These are phyloP conservation scores for Cucumis cinereus DNA, from an alignment of 306 rosid species.

Conservation along the genomic window DNA sequence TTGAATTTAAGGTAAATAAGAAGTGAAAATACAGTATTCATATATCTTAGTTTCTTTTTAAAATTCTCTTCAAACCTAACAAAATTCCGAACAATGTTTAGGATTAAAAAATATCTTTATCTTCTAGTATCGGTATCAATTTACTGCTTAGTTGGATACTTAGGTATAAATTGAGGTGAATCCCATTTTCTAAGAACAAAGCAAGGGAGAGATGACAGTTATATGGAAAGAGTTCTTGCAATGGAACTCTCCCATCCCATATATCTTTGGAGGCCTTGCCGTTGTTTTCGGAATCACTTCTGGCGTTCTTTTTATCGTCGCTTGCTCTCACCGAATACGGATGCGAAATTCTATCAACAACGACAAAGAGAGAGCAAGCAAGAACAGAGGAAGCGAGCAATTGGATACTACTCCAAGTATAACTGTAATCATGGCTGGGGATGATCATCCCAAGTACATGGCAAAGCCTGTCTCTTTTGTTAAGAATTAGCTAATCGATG, in stretches of 20 bases:
- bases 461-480: conserved; percentile 11
- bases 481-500: not conserved
- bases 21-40: not conserved
- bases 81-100: not conserved
- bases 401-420: not conserved
- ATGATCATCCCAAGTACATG: conserved; percentile 8
- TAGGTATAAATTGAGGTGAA: conserved; percentile 1
- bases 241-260: conserved; percentile 2
- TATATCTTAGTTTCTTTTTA: not conserved
- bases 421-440: conserved; percentile 9
- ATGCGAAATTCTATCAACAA: not conserved
- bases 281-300: conserved; percentile 1
- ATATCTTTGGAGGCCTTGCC: conserved; percentile 6
- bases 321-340: not conserved
- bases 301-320: not conserved
- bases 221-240: not conserved
- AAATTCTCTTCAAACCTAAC: not conserved
- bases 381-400: not conserved
- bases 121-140: not conserved
- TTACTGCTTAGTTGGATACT: not conserved
- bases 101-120: not conserved
- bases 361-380: not conserved
- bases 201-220: conserved; percentile 2
- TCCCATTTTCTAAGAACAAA: not conserved
- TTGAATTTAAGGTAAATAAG: not conserved